Base-by-base conservation (phyloP, 805 yeast genomes). In the Zygotorulaspora florentina region DNA sequence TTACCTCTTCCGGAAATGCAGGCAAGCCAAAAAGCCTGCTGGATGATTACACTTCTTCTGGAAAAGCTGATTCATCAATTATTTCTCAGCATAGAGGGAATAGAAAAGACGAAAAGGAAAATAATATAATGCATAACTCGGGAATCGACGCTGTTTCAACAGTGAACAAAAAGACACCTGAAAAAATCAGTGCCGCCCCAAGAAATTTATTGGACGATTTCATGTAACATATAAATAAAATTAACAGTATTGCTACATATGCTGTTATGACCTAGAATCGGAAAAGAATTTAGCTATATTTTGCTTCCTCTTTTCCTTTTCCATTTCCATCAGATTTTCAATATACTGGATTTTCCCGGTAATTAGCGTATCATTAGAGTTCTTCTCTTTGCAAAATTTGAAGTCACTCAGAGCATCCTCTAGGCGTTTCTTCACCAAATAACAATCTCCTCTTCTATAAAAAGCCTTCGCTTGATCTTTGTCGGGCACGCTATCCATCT, bases 281-380 rank as follows among this genome's bases (percentile, higher is more conserved):
- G 64, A 63, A 56, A 85, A 85, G 60, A 85, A 85, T 59, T 80
- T 83, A 13, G 87, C 74, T 51, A 79, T 76, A 47, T 72, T 78
- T 40, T 74, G 73, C 57, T 72, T 76, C 48, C 80, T 81, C 12
- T 69, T 70, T 33, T 70, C 68, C 57, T 77, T 81, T 31, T 67
- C 64, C 28, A 68, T 65, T 20, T 72, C 71, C 2, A 78, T 53
- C 18, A 70, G 27, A 8, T 55, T 58, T 49, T 77, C 73, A 0
- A 74, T 74, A 10, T 56, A 60, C 26, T 62, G 62, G 23, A 79
- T 56, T 50, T 77, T 84, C 18, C 56, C 62, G 12, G 58, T 62
- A 6, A 84, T 77, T 0, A 66, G 71, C 13, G 65, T 62, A 58
- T 85, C 91, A 2, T 66, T 57, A 11, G 81, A 79, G 35, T 72